Conservation (phyloP, 2,329 filamentous ascomycete species). For the Tolypocladium nubicola region DNA sequence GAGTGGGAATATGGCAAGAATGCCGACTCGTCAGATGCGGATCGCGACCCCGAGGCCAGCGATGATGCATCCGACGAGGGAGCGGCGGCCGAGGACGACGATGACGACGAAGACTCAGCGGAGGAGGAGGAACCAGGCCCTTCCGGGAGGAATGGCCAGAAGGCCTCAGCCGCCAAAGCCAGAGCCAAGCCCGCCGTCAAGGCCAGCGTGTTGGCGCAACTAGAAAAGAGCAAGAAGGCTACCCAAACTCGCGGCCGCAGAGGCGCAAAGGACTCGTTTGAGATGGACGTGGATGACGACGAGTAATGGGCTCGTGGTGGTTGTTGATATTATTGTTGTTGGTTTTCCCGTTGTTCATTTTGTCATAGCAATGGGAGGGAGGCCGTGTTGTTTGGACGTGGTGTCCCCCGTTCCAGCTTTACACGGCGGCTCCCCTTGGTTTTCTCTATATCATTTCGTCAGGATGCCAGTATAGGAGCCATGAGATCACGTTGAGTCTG, state of each 20-base stretch:
- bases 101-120: conserved; percentile 6
- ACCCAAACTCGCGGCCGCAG: conserved; percentile 15
- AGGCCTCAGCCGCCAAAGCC: conserved; percentile 9
- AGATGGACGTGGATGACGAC: conserved; percentile 25
- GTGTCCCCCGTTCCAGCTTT: background rate
- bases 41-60: conserved; percentile 1
- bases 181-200: conserved; percentile 14
- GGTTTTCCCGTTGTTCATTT: background rate
- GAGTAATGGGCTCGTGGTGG: conserved; percentile 4
- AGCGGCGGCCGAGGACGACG: conserved; percentile 9
- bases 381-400: background rate
- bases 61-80: conserved; percentile 10
- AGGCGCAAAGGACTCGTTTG: conserved; percentile 14
- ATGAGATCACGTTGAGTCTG: background rate
- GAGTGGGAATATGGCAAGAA: conserved; percentile 44
- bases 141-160: conserved; percentile 15
- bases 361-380: background rate
- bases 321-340: background rate
- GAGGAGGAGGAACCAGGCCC: conserved; percentile 8
- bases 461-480: background rate
- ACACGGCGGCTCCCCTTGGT: background rate
- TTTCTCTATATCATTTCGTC: background rate
- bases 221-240: conserved; percentile 11
- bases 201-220: conserved; percentile 10
- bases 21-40: conserved; percentile 21